These are phyloP conservation scores for Fonsecaea pugnacius DNA, from an alignment of 2,329 filamentous ascomycete genomes.

Conservation along the genomic window DNA sequence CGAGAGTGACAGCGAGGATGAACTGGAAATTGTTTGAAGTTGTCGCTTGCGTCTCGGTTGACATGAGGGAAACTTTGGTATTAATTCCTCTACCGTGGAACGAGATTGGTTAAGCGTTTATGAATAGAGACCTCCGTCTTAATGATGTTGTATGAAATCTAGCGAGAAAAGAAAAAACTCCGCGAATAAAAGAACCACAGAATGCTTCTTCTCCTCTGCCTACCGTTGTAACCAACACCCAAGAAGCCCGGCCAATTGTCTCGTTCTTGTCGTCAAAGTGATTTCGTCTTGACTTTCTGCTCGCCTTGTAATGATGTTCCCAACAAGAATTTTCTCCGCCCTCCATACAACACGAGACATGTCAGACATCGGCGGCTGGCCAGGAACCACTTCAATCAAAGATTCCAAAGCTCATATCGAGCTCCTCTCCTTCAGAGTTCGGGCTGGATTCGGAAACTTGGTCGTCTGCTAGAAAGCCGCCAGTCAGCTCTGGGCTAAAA, in stretches of 20 bases:
- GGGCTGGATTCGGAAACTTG: background rate
- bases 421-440: background rate
- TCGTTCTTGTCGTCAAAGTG: background rate
- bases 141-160: background rate
- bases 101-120: background rate
- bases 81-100: background rate
- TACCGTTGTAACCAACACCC: background rate
- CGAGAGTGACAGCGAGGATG: conserved; percentile 58
- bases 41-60: background rate
- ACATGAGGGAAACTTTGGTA: background rate
- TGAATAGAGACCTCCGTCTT: background rate
- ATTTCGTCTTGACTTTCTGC: background rate
- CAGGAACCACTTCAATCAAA: background rate
- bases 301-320: background rate
- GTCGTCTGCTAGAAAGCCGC: background rate
- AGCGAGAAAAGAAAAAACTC: background rate
- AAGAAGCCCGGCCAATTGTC: background rate
- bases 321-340: background rate
- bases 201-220: background rate
- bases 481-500: background rate
- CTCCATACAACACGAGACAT: background rate
- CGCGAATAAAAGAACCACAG: background rate
- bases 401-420: background rate
- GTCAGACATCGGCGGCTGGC: background rate
- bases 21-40: conserved; percentile 36